Evolutionary conservation across 2,329 filamentous ascomycete genomes (phyloP), one percentile per base, ranked within the genome.

Genomic region (Juglanconis sp.): DNA sequence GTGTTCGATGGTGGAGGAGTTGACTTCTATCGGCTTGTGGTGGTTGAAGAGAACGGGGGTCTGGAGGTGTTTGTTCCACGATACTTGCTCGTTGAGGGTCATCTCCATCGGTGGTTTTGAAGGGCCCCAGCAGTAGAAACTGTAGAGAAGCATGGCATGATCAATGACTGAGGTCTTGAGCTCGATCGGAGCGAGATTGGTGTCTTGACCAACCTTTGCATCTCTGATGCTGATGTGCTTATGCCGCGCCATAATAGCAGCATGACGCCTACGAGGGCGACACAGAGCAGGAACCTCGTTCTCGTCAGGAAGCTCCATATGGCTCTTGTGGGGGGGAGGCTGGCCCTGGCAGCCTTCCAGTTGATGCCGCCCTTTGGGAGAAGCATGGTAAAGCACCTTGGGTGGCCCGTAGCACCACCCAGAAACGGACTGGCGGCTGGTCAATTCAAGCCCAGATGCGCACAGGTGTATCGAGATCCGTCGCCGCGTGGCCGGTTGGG

Each of bases 41-140:
- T 94, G 91, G 79, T 99, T 99, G 82, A 96, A 97, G 66, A 96
- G 85, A 68, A 99, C 92, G 53, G 95, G 95, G 3, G 95, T 98
- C 68, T 93, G 88, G 64, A 95, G 80, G 72, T 96, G 93, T 60
- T 87, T 87, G 67, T 90, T 89, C 95, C 95, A 99, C 65, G 91
- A 84, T 64, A 88, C 88, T 74, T 94, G 89, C 73, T 99, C 95
- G 73, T 97, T 97, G 59, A 89, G 79, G 47, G 90, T 86, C 92
- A 99, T 96, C 65, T 95, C 87, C 87, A 96, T 96, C 56, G 95
- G 95, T n/a, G 95, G 86, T 79, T 96, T 97, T 31, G 89, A 86
- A 13, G 95, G 94, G 11, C 95, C 95, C 84, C 92, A 98, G 80
- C 95, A 99, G 78, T 96, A 96, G 77, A 96, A 97, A 77, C 94